Base-by-base conservation (phyloP, 257 asterid genomes). In the Solanum habrochaites region DNA sequence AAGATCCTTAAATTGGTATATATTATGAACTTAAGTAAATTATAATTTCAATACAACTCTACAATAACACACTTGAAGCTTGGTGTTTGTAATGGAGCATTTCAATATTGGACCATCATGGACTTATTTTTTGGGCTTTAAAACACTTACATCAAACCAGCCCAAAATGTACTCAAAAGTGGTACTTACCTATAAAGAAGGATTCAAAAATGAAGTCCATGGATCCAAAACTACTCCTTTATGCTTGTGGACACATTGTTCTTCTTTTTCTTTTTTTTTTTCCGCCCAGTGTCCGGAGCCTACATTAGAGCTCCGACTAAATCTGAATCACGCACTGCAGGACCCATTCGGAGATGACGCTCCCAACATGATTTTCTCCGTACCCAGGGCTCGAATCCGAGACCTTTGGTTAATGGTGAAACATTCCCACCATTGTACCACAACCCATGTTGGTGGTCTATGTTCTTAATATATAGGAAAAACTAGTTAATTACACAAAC, bases 231-330 rank as follows among this genome's bases (percentile, higher is more conserved):
- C 64, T 56, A 56, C 64, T 56, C 64, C 7, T 56, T 56, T 56
- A 56, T 56, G 3, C 64, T 56, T 56, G 64, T 56, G n/a, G 64
- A 56, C n/a, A 56, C n/a, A 23, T 56, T 18, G n/a, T 16, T 18
- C 11, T 35, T 3, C 0, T 35, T 35, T 35, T 35, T 35, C 32
- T 5, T 35, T 5, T 32, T 32, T 3, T 5, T 35, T 35, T 35
- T 0, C 39, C 1, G 0, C 7, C 0, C 39, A 6, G 39, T 37
- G 39, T 37, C 0, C 7, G 39, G 0, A 37, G 7, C 39, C 7
- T 6, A 37, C 39, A 37, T 37, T 37, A 6, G 1, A 37, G 39
- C 0, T 37, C 0, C 7, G 39, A 37, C 7, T 37, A 37, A 37
- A 37, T 37, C 0, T 6, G 1, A 5, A 37, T 37, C 1, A 5